Percentiles rank a stretch among this genome's conserved stretches.
phyloP scores from a whole-genome alignment of 306 rosid genomes.

The Lagenaria siceraria region DNA sequence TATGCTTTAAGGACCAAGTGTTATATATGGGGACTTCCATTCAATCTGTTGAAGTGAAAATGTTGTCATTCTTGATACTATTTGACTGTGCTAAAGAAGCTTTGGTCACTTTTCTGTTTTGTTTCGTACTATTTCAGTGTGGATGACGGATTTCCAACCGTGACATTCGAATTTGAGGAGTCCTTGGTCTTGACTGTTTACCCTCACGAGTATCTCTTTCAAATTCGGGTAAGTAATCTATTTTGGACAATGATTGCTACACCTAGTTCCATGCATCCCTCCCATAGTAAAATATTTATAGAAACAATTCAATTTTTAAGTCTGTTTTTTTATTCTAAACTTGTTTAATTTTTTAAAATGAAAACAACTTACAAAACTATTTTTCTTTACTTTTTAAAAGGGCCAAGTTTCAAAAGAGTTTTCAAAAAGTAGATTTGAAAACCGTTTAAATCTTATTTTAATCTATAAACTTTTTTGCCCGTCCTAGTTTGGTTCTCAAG shows the following conservation, averaged over 20 bases:
- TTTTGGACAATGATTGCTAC: not conserved
- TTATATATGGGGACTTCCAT: not conserved
- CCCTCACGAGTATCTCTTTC: constrained; percentile 72
- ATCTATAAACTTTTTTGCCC: not conserved
- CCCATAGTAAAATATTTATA: no score
- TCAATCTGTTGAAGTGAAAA: not conserved
- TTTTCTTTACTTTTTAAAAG: not conserved
- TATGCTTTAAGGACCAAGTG: not conserved
- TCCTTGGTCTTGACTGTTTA: constrained; percentile 34
- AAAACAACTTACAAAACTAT: not conserved
- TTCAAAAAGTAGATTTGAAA: not conserved
- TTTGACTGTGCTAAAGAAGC: not conserved
- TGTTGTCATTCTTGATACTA: not conserved
- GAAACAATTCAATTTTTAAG: no score
- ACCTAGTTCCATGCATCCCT: no score
- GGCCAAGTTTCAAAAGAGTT: not conserved
- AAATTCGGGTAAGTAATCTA: constrained; percentile 24
- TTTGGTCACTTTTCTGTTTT: not conserved
- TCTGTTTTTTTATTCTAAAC: no score
- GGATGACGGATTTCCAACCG: constrained; percentile 54
- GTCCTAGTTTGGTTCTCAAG: not conserved
- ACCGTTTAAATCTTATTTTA: not conserved
- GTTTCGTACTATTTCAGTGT: constrained; percentile 32
- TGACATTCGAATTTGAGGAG: constrained; percentile 44
- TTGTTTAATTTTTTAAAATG: no score